Conservation (phyloP, 371 early-diverging fungal species). For the Syncephalastrum racemosum region DNA sequence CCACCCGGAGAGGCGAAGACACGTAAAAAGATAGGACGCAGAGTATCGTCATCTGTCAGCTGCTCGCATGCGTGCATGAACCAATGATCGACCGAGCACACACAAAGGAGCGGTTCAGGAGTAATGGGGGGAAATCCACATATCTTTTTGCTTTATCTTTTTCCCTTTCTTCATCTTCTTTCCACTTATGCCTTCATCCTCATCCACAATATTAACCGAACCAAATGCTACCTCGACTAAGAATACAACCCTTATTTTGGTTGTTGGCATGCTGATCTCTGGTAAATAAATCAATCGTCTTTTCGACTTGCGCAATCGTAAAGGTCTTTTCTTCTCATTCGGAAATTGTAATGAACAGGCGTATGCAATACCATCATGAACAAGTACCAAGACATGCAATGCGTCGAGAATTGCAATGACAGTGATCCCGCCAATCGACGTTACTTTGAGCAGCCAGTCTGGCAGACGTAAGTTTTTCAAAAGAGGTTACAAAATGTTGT, state of each 20-base stretch:
- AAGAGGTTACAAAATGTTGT: not conserved
- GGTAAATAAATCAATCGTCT: conserved; percentile 44
- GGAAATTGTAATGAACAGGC: conserved; percentile 20
- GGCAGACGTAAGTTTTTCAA: conserved; percentile 74
- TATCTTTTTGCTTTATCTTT: conserved; percentile 3
- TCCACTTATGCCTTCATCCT: conserved; percentile 6
- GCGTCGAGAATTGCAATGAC: conserved; percentile 85
- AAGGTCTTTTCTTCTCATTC: not conserved
- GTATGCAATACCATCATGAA: conserved; percentile 82
- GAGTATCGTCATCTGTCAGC: too few relatives aligned
- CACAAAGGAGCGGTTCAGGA: too few relatives aligned
- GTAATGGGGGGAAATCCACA: too few relatives aligned
- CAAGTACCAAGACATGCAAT: conserved; percentile 86
- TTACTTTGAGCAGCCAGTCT: conserved; percentile 95
- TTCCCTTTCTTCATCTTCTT: not conserved
- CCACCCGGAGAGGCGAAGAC: too few relatives aligned
- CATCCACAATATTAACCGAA: not conserved
- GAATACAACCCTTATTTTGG: conserved; percentile 46
- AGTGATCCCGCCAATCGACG: conserved; percentile 69
- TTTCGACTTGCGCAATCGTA: not conserved
- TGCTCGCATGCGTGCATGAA: too few relatives aligned
- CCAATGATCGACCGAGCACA: too few relatives aligned
- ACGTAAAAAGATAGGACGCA: too few relatives aligned
- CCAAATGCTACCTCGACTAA: not conserved
- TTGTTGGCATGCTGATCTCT: conserved; percentile 77